Percentiles rank a stretch among this genome's conserved stretches.
Evolutionary conservation across 1,284 basidiomycete genomes (phyloP).

Genomic region (Peniophora sp.): DNA sequence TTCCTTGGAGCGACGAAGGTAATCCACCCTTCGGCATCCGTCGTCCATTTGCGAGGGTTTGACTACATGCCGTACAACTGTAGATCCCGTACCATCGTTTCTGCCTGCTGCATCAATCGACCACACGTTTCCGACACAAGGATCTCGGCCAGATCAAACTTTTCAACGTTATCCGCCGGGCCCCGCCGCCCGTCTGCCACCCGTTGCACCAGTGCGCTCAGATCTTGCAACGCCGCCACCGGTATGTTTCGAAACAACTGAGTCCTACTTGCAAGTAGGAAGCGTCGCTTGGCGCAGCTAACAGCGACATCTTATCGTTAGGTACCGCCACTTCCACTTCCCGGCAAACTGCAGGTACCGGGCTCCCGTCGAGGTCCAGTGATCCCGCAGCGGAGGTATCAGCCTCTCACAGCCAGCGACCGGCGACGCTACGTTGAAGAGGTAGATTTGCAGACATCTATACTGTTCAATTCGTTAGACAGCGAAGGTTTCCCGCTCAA

Average conservation of each 20-base stretch:
- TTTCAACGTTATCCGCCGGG: not conserved
- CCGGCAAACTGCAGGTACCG: not conserved
- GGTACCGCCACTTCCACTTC: not conserved
- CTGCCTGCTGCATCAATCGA: not conserved
- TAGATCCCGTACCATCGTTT: not conserved
- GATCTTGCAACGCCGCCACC: not conserved
- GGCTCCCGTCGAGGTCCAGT: slow-evolving; percentile 11
- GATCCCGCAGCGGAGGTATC: slow-evolving; percentile 60
- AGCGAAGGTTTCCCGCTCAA: not conserved
- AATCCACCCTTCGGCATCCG: too few relatives aligned
- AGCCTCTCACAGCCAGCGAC: slow-evolving; percentile 67
- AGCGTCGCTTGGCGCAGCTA: too few relatives aligned
- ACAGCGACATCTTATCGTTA: too few relatives aligned
- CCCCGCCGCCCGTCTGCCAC: not conserved
- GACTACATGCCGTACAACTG: too few relatives aligned
- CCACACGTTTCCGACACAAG: not conserved
- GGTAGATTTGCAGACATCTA: slow-evolving; percentile 49
- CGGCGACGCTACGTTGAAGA: slow-evolving; percentile 66
- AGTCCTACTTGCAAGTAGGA: too few relatives aligned
- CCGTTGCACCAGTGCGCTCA: not conserved
- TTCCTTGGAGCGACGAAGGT: not conserved
- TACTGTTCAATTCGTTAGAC: slow-evolving; percentile 42
- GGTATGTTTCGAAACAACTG: not conserved
- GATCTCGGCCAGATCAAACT: not conserved
- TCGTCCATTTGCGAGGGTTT: too few relatives aligned